A percentile compares a stretch with the other conserved stretches of the same genome.
These are phyloP conservation scores for Pezicula neosporulosa DNA, from an alignment of 2,329 filamentous ascomycete species.

Conservation along the genomic window DNA sequence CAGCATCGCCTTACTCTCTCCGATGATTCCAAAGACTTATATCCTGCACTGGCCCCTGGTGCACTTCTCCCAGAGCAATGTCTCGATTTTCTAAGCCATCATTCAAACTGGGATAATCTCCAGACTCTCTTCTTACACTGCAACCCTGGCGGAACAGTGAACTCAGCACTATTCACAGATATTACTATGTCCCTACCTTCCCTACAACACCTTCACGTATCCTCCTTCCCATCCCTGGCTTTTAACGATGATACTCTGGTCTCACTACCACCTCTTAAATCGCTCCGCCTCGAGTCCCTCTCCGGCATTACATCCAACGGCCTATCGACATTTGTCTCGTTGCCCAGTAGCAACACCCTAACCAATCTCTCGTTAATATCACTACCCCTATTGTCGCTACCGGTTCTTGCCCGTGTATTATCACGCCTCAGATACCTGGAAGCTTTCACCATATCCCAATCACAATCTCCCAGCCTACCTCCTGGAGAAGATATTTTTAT, in stretches of 20 bases:
- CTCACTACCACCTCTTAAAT: conserved; percentile 50
- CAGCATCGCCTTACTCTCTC: conserved; percentile 23
- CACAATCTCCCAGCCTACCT: conserved; percentile 50
- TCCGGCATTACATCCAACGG: conserved; percentile 53
- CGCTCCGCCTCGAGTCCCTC: conserved; percentile 52
- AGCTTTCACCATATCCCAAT: conserved; percentile 52
- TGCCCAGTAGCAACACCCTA: conserved; percentile 41
- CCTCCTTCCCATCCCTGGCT: conserved; percentile 49
- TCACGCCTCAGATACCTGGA: conserved; percentile 48
- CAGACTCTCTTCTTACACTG: conserved; percentile 57
- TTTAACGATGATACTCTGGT: conserved; percentile 56
- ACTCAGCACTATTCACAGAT: conserved; percentile 47
- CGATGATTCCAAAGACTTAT: conserved; percentile 15
- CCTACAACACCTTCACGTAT: conserved; percentile 57
- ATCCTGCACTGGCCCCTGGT: conserved; percentile 26
- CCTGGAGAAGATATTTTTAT: conserved; percentile 55
- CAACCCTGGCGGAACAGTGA: conserved; percentile 49
- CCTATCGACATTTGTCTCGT: conserved; percentile 53
- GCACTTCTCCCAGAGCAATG: conserved; percentile 38
- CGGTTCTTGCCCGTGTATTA: conserved; percentile 54
- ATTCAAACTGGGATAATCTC: conserved; percentile 53
- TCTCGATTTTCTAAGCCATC: conserved; percentile 44
- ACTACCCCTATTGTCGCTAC: conserved; percentile 51
- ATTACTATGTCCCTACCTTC: conserved; percentile 48
- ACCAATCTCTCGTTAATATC: conserved; percentile 52